Percentiles rank a stretch among this genome's conserved stretches.
Evolutionary conservation across 208 protist genomes (phyloP).

Genomic region (Eutreptiella sp.): DNA sequence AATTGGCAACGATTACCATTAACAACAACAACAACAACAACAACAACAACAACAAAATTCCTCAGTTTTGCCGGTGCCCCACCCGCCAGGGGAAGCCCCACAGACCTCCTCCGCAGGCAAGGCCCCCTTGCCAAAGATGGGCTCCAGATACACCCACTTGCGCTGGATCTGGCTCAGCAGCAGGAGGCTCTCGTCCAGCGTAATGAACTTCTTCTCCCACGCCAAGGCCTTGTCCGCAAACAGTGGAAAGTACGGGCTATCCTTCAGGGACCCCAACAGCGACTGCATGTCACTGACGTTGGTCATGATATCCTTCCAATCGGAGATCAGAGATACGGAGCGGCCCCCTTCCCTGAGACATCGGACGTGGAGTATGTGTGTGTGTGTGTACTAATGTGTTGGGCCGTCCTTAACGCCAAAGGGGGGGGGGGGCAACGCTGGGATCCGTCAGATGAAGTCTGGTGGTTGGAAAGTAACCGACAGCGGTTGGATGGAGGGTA

Average conservation of each 20-base stretch:
- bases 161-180: slow-evolving; percentile 90
- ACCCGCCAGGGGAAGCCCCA: too few species aligned
- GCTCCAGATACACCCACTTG: slow-evolving; percentile 95
- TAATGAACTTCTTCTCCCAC: slow-evolving; percentile 80
- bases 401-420: too few species aligned
- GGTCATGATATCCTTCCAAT: slow-evolving; percentile 93
- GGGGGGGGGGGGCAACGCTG: too few species aligned
- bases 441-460: too few species aligned
- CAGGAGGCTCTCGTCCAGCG: slow-evolving; percentile 66
- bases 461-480: too few species aligned
- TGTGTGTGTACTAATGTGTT: too few species aligned
- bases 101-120: slow-evolving; percentile 90
- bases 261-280: slow-evolving; percentile 86
- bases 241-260: slow-evolving; percentile 81
- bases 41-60: too few species aligned
- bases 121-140: slow-evolving; percentile 91
- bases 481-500: too few species aligned
- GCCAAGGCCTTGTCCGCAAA: slow-evolving; percentile 80
- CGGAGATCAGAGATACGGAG: slow-evolving; percentile 78
- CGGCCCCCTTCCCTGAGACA: slow-evolving; percentile 37
- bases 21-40: too few species aligned
- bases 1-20: too few species aligned
- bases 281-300: slow-evolving; percentile 90
- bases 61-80: too few species aligned
- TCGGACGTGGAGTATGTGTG: too few species aligned